Percentiles rank a stretch among this genome's conserved stretches.
phyloP scores from a whole-genome alignment of 345 rosid species.

The Trapa incisa region DNA sequence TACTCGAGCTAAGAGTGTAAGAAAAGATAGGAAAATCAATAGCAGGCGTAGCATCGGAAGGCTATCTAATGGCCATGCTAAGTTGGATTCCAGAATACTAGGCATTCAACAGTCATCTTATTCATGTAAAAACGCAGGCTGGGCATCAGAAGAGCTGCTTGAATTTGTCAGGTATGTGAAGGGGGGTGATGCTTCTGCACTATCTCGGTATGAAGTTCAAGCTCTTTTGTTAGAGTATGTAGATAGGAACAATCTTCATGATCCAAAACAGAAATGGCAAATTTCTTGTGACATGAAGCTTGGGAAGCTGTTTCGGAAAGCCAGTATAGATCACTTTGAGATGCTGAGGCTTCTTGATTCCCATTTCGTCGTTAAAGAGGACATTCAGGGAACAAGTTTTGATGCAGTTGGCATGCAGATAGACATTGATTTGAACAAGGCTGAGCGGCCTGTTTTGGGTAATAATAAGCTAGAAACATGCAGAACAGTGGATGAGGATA shows the following conservation, averaged over 20 bases:
- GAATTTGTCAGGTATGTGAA: slow-evolving; percentile 69
- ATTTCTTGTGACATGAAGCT: slow-evolving; percentile 24
- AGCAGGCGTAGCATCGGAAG: background rate
- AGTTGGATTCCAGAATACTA: background rate
- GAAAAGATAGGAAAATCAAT: slow-evolving; percentile 27
- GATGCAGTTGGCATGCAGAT: slow-evolving; percentile 25
- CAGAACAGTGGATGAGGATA: slow-evolving; percentile 34
- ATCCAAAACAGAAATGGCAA: slow-evolving; percentile 22
- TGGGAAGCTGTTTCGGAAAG: slow-evolving; percentile 51
- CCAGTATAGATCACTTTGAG: slow-evolving; percentile 64
- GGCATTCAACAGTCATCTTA: slow-evolving; percentile 1
- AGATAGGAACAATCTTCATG: slow-evolving; percentile 50
- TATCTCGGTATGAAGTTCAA: slow-evolving; percentile 57
- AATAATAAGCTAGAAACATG: slow-evolving; percentile 32
- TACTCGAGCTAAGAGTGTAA: slow-evolving; percentile 56
- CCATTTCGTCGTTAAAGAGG: slow-evolving; percentile 51
- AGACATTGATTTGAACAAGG: slow-evolving; percentile 23
- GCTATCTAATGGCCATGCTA: background rate
- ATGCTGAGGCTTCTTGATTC: slow-evolving; percentile 79
- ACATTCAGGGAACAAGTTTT: slow-evolving; percentile 18
- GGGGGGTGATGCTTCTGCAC: slow-evolving; percentile 50
- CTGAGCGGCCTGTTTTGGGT: slow-evolving; percentile 13
- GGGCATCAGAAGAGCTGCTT: slow-evolving; percentile 81
- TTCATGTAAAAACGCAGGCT: slow-evolving; percentile 10
- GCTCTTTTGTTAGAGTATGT: slow-evolving; percentile 63